Evolutionary conservation across 2,329 filamentous ascomycete genomes (phyloP), one percentile per base, ranked within the genome.

Genomic region (Microdochium nivale): DNA sequence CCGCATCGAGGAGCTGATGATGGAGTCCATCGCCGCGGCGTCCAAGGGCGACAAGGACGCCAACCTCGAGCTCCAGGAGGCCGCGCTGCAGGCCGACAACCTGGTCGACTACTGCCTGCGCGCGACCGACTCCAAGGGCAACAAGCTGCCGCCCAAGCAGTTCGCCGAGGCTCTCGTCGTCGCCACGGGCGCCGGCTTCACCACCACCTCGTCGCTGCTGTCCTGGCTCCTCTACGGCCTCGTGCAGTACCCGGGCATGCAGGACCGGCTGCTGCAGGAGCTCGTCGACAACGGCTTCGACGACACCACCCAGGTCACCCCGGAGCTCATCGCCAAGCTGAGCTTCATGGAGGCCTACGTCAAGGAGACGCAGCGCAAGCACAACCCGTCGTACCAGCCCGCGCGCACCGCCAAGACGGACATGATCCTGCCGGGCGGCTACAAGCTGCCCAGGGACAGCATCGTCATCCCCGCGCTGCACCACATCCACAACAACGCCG

Each of bases 371-470:
- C 79, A 81, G 60, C 73, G 81, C 2, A 68, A 70, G 2, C 80
- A 84, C 66, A 83, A 80, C 63, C 77, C 81, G 0, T 79, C 78
- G 0, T 84, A 77, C 66, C 81, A 84, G 57, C 78, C 81, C 0
- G 81, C 70, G 1, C 77, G 81, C 27, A 84, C 77, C 1, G 67
- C 80, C 2, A 76, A 75, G 54, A 66, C 66, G 3, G 80, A 84
- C 59, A 64, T 80, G 52, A 70, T 84, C 25, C 65, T 84, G 0
- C 81, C 81, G 0, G 81, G 80, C 0, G 81, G 80, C 0, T 84
- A 81, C 67, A 72, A 70, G 51, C 60, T 84, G 0, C 75, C 78
- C 25, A 69, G 71, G 50, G 77, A 73, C 56, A 60, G 70, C 0
- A 67, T 84, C 30, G 67, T 83, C 27, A 78, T 84, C 51, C 70